Evolutionary conservation across 2,329 filamentous ascomycete genomes (phyloP), one percentile per base, ranked within the genome.

Genomic region (Harringtonia aguacate): DNA sequence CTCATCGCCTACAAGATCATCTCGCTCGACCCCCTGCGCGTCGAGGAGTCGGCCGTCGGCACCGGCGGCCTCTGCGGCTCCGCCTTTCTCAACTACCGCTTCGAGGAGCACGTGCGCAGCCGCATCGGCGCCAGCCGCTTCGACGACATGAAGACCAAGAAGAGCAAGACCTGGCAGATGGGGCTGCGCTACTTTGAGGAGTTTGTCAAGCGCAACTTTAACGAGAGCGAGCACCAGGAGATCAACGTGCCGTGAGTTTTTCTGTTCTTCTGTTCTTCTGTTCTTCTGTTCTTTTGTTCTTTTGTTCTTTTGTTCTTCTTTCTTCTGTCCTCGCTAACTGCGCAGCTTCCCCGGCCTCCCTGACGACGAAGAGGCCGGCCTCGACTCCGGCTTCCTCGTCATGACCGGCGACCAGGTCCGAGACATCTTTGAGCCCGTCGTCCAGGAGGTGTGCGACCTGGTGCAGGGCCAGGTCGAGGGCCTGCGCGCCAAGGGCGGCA

Each of bases 201-300:
- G 56, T 88, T 86, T 57, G 84, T 90, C 14, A 90, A 90, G 63
- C 74, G 85, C 14, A 88, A 87, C 55, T 90, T 89, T 57, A 82
- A 85, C 56, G 81, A 85, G 54, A 82, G 86, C 38, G 84, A 87
- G 55, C 77, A 84, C 50, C 72, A 79, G 40, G 84, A 89, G 57
- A 76, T 88, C 46, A 87, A 87, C 46, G 75, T 89, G 4, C 84
- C 84, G 73, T 77, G 62, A 51, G 73, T 69, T 9, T 24, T 13
- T 15, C 33, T 18, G 12, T 13, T n/a, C 8, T 29, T 24, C 13
- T 36, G 13, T 13, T 8, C 31, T 7, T 27, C 14, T 18, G n/a
- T 15, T n/a, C 15, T 21, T 36, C 5, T 24, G 12, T 13, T n/a
- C 8, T 29, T 8, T 13, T 17, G 12, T 17, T 37, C 6, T 27